Percentiles rank a stretch among this genome's conserved stretches.
phyloP scores from a whole-genome alignment of 257 asterid species.

The Lycium barbarum region DNA sequence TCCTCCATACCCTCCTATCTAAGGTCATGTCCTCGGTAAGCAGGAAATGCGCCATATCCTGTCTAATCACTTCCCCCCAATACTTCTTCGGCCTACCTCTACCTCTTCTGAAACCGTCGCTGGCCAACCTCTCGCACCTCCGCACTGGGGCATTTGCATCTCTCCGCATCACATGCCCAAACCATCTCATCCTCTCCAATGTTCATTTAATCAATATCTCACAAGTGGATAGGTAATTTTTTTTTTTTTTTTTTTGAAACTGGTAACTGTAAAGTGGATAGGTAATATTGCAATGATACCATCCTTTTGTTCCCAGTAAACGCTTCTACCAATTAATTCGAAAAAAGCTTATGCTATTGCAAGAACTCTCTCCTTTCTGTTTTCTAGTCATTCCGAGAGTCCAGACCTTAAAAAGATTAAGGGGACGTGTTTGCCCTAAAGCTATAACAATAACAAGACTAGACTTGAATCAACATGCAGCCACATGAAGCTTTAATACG shows the following conservation, averaged over 20 bases:
- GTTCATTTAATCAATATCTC: neutral
- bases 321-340: neutral
- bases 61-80: too few relatives aligned
- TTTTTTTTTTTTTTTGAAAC: too few relatives aligned
- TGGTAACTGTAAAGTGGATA: neutral
- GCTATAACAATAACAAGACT: neutral
- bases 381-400: neutral
- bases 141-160: too few relatives aligned
- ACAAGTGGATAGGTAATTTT: slow-evolving; percentile 20
- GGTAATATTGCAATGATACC: neutral
- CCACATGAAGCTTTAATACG: slow-evolving; percentile 2
- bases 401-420: neutral
- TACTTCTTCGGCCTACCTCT: too few relatives aligned
- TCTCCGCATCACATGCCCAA: too few relatives aligned
- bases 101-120: too few relatives aligned
- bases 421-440: neutral
- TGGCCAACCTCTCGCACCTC: too few relatives aligned
- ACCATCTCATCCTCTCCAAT: neutral
- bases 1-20: too few relatives aligned
- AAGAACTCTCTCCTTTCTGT: neutral
- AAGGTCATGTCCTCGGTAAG: too few relatives aligned
- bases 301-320: slow-evolving; percentile 1
- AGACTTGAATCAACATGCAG: slow-evolving; percentile 3
- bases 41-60: too few relatives aligned
- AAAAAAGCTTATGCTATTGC: neutral